Conservation (phyloP, 148 eudicot species). For the Diospyros lotus region DNA sequence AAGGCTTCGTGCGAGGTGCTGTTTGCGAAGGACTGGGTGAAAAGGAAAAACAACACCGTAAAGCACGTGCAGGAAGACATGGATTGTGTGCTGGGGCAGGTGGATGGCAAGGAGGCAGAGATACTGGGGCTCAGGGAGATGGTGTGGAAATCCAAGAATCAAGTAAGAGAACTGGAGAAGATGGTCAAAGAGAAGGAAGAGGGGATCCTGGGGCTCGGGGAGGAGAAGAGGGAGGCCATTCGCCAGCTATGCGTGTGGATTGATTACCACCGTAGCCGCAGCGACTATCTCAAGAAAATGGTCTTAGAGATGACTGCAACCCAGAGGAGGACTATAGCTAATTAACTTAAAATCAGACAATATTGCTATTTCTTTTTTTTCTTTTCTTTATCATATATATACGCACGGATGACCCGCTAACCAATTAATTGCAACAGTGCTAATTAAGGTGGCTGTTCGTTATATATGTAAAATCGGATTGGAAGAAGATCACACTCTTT, state of each 20-base stretch:
- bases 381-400: too few species aligned
- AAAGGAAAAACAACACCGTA: conserved; percentile 35
- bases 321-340: conserved; percentile 16
- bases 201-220: conserved; percentile 37
- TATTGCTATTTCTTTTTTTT: background rate
- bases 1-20: conserved; percentile 51
- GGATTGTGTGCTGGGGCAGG: conserved; percentile 21
- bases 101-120: conserved; percentile 48
- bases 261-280: conserved; percentile 59
- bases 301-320: conserved; percentile 19
- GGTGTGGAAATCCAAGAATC: conserved; percentile 42
- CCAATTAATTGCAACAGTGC: too few species aligned
- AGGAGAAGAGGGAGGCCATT: conserved; percentile 87
- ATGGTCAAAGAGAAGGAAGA: conserved; percentile 53
- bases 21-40: conserved; percentile 56
- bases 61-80: conserved; percentile 36
- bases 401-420: too few species aligned
- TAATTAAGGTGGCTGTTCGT: too few species aligned
- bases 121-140: conserved; percentile 40
- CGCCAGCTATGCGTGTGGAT: conserved; percentile 74
- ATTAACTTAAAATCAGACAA: background rate
- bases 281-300: conserved; percentile 51
- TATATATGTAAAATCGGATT: too few species aligned
- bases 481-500: too few species aligned
- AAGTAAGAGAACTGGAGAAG: conserved; percentile 37